Conservation (phyloP, 495 filamentous ascomycete genomes). For the Stereocaulon alpinum region DNA sequence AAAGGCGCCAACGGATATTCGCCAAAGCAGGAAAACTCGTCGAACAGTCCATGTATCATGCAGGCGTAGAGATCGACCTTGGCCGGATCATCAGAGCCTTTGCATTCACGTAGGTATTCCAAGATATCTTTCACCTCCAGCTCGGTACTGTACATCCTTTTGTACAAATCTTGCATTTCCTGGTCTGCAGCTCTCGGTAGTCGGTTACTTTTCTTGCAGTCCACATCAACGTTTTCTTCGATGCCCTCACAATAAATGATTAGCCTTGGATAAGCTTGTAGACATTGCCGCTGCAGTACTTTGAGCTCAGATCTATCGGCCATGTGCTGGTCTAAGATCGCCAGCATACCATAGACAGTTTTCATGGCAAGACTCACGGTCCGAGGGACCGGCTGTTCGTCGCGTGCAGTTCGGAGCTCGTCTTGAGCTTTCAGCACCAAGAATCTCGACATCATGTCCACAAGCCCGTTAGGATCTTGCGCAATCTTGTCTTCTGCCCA, state of each 20-base stretch:
- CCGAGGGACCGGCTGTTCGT: conserved; percentile 46
- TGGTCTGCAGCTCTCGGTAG: conserved; percentile 68
- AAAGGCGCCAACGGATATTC: conserved; percentile 91
- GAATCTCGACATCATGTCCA: conserved; percentile 57
- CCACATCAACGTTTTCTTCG: conserved; percentile 79
- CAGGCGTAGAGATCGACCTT: conserved; percentile 94
- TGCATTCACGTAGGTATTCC: conserved; percentile 69
- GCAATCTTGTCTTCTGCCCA: conserved; percentile 65
- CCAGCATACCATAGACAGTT: conserved; percentile 72
- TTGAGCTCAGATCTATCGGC: conserved; percentile 43
- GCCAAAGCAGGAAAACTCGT: conserved; percentile 90
- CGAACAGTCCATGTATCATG: conserved; percentile 96
- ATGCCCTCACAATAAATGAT: conserved; percentile 92
- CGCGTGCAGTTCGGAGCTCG: conserved; percentile 59
- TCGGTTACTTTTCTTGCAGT: conserved; percentile 66
- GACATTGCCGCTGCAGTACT: conserved; percentile 69
- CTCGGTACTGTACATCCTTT: conserved; percentile 88
- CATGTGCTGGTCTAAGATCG: conserved; percentile 60
- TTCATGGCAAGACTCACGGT: conserved; percentile 70
- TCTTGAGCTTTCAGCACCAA: conserved; percentile 72
- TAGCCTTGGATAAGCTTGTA: conserved; percentile 86
- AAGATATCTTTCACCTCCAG: conserved; percentile 72
- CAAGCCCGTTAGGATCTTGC: conserved; percentile 48
- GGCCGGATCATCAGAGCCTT: conserved; percentile 66
- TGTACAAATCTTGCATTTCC: conserved; percentile 94